phyloP scores from a whole-genome alignment of 1,139 yeast genomes.

The Meyerozyma carpophila region DNA sequence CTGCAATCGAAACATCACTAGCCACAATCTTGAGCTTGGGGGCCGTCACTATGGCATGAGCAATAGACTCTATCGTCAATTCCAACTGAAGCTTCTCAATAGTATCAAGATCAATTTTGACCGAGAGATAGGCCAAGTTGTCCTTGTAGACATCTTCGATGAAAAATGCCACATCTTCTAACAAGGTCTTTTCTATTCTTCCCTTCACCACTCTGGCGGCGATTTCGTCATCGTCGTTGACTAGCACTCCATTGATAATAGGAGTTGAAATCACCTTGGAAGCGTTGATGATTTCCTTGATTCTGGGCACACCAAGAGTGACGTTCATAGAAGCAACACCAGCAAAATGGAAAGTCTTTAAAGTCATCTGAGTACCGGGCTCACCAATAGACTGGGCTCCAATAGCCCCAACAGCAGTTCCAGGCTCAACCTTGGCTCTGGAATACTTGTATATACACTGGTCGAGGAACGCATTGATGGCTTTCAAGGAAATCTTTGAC shows the following conservation, averaged over 20 bases:
- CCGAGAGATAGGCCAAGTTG: conserved; percentile 70
- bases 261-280: conserved; percentile 95
- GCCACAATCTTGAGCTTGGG: conserved; percentile 83
- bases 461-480: conserved; percentile 64
- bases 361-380: conserved; percentile 99
- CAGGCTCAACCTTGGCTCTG: conserved; percentile 94
- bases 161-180: conserved; percentile 81
- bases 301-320: conserved; percentile 98
- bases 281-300: conserved; percentile 96
- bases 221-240: conserved; percentile 90
- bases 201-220: conserved; percentile 99
- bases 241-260: conserved; percentile 89
- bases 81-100: conserved; percentile 90
- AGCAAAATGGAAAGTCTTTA: conserved; percentile 98
- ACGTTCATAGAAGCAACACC: conserved; percentile 99
- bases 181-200: conserved; percentile 85
- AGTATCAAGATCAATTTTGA: conserved; percentile 77
- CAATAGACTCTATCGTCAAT: conserved; percentile 78
- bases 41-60: conserved; percentile 73
- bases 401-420: conserved; percentile 98
- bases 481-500: conserved; percentile 57
- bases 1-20: conserved; percentile 65
- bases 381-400: conserved; percentile 99
- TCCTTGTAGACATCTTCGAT: conserved; percentile 93
- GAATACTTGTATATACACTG: conserved; percentile 80